phyloP scores from a whole-genome alignment of 1,284 basidiomycete genomes.

The Stereum hirsutum region DNA sequence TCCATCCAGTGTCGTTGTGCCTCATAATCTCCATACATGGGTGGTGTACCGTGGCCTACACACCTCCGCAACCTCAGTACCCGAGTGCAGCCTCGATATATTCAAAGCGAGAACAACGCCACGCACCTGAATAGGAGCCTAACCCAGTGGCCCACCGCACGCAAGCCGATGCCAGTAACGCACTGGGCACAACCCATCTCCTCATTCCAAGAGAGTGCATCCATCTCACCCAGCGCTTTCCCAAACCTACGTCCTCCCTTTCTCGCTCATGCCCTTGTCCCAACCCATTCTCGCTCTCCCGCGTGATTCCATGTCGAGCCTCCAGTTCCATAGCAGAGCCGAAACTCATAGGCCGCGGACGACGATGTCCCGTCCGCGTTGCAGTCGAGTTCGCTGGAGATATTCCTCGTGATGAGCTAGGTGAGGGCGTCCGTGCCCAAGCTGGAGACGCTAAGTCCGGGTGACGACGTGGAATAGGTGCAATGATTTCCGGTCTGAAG shows the following conservation, averaged over 20 bases:
- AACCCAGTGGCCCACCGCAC: slow-evolving; percentile 65
- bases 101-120: too few species aligned
- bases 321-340: slow-evolving; percentile 26
- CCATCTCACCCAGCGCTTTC: slow-evolving; percentile 60
- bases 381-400: too few species aligned
- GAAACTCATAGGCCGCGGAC: slow-evolving; percentile 20
- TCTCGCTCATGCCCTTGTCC: too few species aligned
- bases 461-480: slow-evolving; percentile 22
- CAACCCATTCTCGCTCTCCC: slow-evolving; percentile 21
- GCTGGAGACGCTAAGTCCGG: slow-evolving; percentile 14
- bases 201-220: slow-evolving; percentile 64
- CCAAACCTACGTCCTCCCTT: slow-evolving; percentile 36
- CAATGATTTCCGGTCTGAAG: slow-evolving; percentile 23
- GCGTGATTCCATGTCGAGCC: slow-evolving; percentile 9
- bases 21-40: slow-evolving; percentile 89
- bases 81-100: too few species aligned
- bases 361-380: too few species aligned
- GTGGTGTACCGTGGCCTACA: slow-evolving; percentile 60
- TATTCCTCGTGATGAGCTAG: slow-evolving; percentile 16
- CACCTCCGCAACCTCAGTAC: too few species aligned
- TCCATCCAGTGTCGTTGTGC: slow-evolving; percentile 96
- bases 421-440: slow-evolving; percentile 16
- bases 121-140: slow-evolving; percentile 77
- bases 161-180: slow-evolving; percentile 41
- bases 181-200: slow-evolving; percentile 43